phyloP scores from a whole-genome alignment of 192 early-diverging fungal species.

The Coemansia sp. region DNA sequence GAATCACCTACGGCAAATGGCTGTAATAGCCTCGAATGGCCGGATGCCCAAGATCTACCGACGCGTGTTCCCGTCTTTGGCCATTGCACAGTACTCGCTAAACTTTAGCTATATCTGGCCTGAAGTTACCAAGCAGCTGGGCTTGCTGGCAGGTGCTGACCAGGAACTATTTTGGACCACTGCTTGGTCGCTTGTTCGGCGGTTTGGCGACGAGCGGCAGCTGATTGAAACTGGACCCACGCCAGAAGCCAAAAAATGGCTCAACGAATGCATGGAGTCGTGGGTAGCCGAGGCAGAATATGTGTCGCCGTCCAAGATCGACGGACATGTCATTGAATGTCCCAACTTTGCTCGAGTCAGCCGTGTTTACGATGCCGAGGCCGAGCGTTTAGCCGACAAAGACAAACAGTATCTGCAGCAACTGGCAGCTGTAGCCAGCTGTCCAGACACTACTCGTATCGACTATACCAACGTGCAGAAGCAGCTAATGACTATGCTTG shows the following conservation, averaged over 20 bases:
- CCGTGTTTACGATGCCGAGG: conserved; percentile 17
- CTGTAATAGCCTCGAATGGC: conserved; percentile 59
- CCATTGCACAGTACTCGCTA: conserved; percentile 68
- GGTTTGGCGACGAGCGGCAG: conserved; percentile 59
- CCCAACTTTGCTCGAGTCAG: conserved; percentile 36
- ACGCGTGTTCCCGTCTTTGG: conserved; percentile 60
- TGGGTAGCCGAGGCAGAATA: conserved; percentile 12
- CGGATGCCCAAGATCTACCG: conserved; percentile 73
- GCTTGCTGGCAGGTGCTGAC: conserved; percentile 53
- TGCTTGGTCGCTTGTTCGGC: conserved; percentile 55
- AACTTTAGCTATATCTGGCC: conserved; percentile 85
- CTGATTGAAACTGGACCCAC: conserved; percentile 55
- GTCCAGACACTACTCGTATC: conserved; percentile 51
- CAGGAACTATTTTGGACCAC: conserved; percentile 63
- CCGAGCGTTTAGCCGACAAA: not conserved
- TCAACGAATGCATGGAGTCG: conserved; percentile 5
- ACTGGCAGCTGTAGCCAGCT: conserved; percentile 11
- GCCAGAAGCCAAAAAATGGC: conserved; percentile 37
- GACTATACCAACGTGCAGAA: conserved; percentile 72
- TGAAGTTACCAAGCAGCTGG: conserved; percentile 64
- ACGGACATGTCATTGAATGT: conserved; percentile 37
- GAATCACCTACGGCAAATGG: conserved; percentile 70
- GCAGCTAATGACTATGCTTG: conserved; percentile 60
- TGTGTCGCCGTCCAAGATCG: conserved; percentile 25
- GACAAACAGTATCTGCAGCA: not conserved